Percentiles rank a stretch among this genome's conserved stretches.
phyloP scores from a whole-genome alignment of 2,329 filamentous ascomycete species.

The Fusarium guadeloupense region DNA sequence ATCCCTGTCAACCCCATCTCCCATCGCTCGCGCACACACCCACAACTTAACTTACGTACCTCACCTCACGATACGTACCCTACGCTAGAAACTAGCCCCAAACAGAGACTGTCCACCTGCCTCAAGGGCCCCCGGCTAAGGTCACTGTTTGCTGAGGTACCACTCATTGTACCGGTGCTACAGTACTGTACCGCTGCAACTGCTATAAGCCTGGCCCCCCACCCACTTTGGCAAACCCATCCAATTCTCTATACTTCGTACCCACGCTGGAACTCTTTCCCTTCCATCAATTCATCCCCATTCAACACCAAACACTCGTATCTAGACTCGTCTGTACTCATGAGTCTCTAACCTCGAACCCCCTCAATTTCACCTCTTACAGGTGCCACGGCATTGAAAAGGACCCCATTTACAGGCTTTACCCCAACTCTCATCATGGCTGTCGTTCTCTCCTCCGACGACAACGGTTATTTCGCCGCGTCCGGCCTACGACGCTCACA shows the following conservation, averaged over 20 bases:
- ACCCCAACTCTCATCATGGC: constrained; percentile 56
- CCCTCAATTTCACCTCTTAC: constrained; percentile 20
- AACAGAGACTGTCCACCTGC: constrained; percentile 41
- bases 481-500: constrained; percentile 66
- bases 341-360: constrained; percentile 36
- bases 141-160: constrained; percentile 18
- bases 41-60: too few relatives aligned
- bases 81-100: constrained; percentile 40
- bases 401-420: constrained; percentile 33
- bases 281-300: constrained; percentile 25
- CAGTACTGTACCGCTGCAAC: constrained; percentile 18
- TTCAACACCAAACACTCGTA: constrained; percentile 1
- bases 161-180: background rate
- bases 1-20: constrained; percentile 34
- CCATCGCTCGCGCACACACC: constrained; percentile 17
- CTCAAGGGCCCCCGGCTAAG: constrained; percentile 30
- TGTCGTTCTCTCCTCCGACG: constrained; percentile 65
- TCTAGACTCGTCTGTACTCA: constrained; percentile 26
- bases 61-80: constrained; percentile 32
- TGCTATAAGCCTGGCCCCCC: constrained; percentile 44
- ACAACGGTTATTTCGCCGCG: constrained; percentile 65
- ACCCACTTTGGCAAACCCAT: constrained; percentile 42
- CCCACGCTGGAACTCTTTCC: constrained; percentile 36
- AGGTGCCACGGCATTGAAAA: constrained; percentile 40
- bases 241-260: constrained; percentile 34